Evolutionary conservation across 2,329 filamentous ascomycete genomes (phyloP), one percentile per base, ranked within the genome.

Genomic region (Fusarium sp.): DNA sequence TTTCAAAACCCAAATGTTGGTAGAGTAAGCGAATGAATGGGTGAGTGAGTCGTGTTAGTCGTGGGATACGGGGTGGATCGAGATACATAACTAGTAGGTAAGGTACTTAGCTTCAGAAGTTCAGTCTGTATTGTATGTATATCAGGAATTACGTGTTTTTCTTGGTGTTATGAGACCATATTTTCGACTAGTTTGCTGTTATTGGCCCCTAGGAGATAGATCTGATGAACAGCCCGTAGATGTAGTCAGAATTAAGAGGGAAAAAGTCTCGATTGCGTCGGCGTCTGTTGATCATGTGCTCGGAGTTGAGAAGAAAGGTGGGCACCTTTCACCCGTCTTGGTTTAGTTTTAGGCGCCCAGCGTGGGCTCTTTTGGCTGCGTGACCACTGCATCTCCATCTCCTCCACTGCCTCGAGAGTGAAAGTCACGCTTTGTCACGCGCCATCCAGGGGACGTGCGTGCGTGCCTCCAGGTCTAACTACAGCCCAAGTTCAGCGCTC

Each of bases 351-450:
- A 42, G 36, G 51, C 51, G 51, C 51, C 51, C 34, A 30, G 51
- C 51, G 51, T 41, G 56, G 54, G 71, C 73, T 72, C 72, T 61
- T 72, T 39, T 66, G 67, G 58, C 67, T 62, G 71, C 67, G 72
- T 74, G 72, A 74, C 72, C 72, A 62, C 45, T 62, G 57, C 66
- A 73, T 36, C 48, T 30, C 63, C 68, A 73, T 52, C 48, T 30
- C 63, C 68, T 55, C 71, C 51, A 38, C 26, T 48, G 45, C 41
- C 36, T 38, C 10, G 24, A 28, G 44, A 47, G 62, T 58, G 50
- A 70, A 76, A 76, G 74, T 76, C 74, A 76, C 71, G 74, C 72
- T 66, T 72, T 72, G 64, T 75, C 73, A 75, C 73, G 73, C 73
- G 74, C 72, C 68, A 56, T 55, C 36, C 38, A 50, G 60, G 58